Evolutionary conservation across 1,139 yeast genomes (phyloP).

Genomic region (Lodderomyces parapsilosis): DNA sequence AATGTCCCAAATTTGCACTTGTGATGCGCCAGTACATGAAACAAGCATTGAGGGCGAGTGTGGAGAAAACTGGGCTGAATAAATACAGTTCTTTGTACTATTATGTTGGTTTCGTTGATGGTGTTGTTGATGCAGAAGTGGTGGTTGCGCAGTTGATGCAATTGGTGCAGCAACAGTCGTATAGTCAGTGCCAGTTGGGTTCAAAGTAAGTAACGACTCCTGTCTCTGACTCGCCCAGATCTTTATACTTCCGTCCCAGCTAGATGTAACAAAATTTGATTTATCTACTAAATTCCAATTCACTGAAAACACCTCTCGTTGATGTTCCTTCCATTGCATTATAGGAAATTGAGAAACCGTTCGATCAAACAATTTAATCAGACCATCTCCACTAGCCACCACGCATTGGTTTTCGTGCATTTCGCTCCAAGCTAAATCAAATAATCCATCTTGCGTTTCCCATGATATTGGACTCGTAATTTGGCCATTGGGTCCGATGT

Average conservation of each 20-base stretch:
- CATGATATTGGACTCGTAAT: conserved; percentile 58
- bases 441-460: conserved; percentile 92
- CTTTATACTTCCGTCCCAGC: conserved; percentile 92
- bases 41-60: conserved; percentile 72
- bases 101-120: conserved; percentile 22
- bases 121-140: conserved; percentile 33
- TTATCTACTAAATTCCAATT: conserved; percentile 87
- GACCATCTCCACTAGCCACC: conserved; percentile 88
- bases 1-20: conserved; percentile 81
- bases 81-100: conserved; percentile 55
- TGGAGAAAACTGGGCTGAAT: conserved; percentile 82
- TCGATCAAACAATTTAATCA: conserved; percentile 76
- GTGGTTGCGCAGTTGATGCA: conserved; percentile 26
- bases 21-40: conserved; percentile 79
- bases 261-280: conserved; percentile 65
- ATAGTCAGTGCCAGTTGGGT: conserved; percentile 31
- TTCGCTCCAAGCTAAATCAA: conserved; percentile 90
- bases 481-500: conserved; percentile 64
- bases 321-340: conserved; percentile 75
- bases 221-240: conserved; percentile 65
- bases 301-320: conserved; percentile 81
- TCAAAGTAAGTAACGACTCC: conserved; percentile 59
- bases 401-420: conserved; percentile 81
- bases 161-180: conserved; percentile 26
- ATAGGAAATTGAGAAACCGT: conserved; percentile 70